phyloP scores from a whole-genome alignment of 1,284 basidiomycete genomes.

The Ceratobasidium papillatum region DNA sequence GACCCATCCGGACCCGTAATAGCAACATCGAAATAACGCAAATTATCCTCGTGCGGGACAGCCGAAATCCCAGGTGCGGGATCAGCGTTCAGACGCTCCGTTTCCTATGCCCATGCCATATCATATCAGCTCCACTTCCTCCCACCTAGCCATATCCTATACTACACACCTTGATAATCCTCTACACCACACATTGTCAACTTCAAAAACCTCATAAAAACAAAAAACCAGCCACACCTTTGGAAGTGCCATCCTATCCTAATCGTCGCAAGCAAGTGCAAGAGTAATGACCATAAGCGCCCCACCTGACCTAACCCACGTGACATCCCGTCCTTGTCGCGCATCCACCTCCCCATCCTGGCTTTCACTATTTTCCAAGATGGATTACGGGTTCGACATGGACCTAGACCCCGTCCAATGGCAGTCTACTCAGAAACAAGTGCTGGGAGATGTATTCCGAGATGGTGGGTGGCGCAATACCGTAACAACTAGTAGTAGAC shows the following conservation, averaged over 20 bases:
- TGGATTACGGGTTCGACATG: conserved; percentile 24
- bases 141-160: neutral
- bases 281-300: neutral
- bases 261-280: conserved; percentile 38
- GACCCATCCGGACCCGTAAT: conserved; percentile 94
- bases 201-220: conserved; percentile 6
- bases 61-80: conserved; percentile 96
- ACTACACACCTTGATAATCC: conserved; percentile 63
- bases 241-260: conserved; percentile 52
- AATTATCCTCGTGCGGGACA: conserved; percentile 94
- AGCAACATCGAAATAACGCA: conserved; percentile 98
- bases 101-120: conserved; percentile 84
- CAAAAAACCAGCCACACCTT: conserved; percentile 47
- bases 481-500: neutral
- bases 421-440: conserved; percentile 12
- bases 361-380: neutral
- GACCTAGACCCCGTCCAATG: conserved; percentile 15
- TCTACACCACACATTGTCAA: conserved; percentile 50
- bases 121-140: conserved; percentile 34
- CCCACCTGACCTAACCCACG: conserved; percentile 5
- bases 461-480: conserved; percentile 17
- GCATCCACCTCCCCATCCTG: conserved; percentile 5
- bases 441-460: conserved; percentile 1
- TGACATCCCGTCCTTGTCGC: conserved; percentile 15
- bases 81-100: conserved; percentile 93